Evolutionary conservation across 2,329 filamentous ascomycete genomes (phyloP), one percentile per base, ranked within the genome.

Genomic region (Monilinia laxa): DNA sequence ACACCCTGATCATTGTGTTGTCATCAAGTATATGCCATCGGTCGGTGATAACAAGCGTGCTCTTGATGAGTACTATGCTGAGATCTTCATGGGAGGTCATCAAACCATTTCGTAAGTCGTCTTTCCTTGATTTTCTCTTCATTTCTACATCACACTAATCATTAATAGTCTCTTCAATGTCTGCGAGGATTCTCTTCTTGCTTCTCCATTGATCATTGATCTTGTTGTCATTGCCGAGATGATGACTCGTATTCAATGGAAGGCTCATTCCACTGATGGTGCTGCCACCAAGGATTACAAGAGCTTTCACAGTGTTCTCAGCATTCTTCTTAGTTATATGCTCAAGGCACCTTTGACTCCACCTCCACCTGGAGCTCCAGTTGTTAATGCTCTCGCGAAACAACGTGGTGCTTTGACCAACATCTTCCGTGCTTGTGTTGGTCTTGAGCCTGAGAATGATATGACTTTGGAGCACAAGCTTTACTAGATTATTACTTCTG

Each of bases 11-110:
- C 95, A 99, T 83, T 96, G 92, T 68, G 95, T 99, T 68, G 95
- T 99, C 74, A 99, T 99, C 88, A 99, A 99, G 87, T 99, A 99
- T 84, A 97, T 99, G 93, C 95, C 95, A 47, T 92, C 93, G 70
- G 95, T 99, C 59, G 95, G 95, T 70, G 95, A 99, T 82, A 96
- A 97, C 86, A 99, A 99, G 88, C 93, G 95, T 77, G 95, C 95
- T 65, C 85, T 99, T 65, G 95, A 99, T 76, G 95, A 99, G 85
- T 99, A 99, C 86, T 97, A 97, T 74, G 95, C 93, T 66, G 94
- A 99, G 85, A 98, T 99, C 81, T 99, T 99, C 86, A 86, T 98
- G 81, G 95, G 95, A 72, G 95, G 95, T 53, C 95, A 98, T 82
- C 95, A 99, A 84, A 98, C 93, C 74, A 99, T 99, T 78, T 90